A percentile compares a stretch with the other conserved stretches of the same genome.
phyloP scores from a whole-genome alignment of 257 asterid species.

The Scutellaria barbata region DNA sequence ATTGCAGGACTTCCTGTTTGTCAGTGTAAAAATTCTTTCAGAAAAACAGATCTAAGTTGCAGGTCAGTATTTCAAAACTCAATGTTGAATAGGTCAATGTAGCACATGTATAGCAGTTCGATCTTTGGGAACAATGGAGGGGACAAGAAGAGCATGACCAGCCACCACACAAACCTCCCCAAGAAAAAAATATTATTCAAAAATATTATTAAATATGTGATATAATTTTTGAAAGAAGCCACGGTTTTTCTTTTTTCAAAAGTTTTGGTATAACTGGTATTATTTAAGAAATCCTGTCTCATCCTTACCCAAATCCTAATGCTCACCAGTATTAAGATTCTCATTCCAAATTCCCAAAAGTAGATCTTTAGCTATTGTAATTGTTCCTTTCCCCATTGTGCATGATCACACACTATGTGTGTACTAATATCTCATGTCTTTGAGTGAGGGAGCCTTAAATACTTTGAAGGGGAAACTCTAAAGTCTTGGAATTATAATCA shows the following conservation, averaged over 20 bases:
- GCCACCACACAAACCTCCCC: slow-evolving; percentile 16
- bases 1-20: slow-evolving; percentile 79
- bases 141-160: background rate
- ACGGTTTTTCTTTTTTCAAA: background rate
- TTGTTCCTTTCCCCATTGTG: slow-evolving; percentile 1
- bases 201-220: background rate
- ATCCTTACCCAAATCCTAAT: slow-evolving; percentile 17
- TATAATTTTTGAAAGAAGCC: background rate
- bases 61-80: slow-evolving; percentile 15
- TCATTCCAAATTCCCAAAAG: slow-evolving; percentile 1
- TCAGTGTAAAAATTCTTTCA: slow-evolving; percentile 23
- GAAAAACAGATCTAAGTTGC: slow-evolving; percentile 24
- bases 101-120: slow-evolving; percentile 19
- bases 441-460: slow-evolving; percentile 4
- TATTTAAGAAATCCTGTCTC: background rate
- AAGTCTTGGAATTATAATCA: background rate
- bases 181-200: background rate
- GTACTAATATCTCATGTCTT: background rate
- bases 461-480: slow-evolving; percentile 1
- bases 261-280: background rate
- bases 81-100: background rate
- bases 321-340: slow-evolving; percentile 15
- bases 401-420: slow-evolving; percentile 1
- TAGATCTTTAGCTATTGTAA: slow-evolving; percentile 10
- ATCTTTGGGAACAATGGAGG: slow-evolving; percentile 8